Conservation (phyloP, 352 stramenopile genomes). For the Stephanocyclus meneghinianus region DNA sequence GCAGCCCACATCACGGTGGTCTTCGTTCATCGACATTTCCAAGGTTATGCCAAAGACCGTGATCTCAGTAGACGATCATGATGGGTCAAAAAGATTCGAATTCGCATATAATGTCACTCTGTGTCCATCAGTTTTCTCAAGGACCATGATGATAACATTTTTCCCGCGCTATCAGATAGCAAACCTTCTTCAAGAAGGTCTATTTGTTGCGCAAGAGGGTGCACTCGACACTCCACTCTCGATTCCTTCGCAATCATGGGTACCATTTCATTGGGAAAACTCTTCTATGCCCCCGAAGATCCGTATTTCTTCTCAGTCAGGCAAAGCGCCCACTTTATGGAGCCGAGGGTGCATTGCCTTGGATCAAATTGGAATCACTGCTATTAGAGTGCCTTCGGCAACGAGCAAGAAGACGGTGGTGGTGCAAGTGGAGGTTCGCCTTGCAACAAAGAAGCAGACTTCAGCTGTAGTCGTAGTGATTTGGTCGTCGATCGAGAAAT, state of each 20-base stretch:
- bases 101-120: slow-evolving; percentile 69
- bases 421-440: slow-evolving; percentile 74
- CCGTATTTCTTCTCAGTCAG: slow-evolving; percentile 37
- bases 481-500: slow-evolving; percentile 71
- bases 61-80: slow-evolving; percentile 69
- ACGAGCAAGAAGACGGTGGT: slow-evolving; percentile 54
- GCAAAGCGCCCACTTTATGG: slow-evolving; percentile 45
- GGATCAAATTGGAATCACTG: slow-evolving; percentile 78
- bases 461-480: slow-evolving; percentile 77
- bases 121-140: slow-evolving; percentile 66
- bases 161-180: slow-evolving; percentile 76
- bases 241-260: slow-evolving; percentile 66
- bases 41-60: slow-evolving; percentile 78
- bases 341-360: slow-evolving; percentile 68
- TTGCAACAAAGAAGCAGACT: slow-evolving; percentile 75
- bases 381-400: slow-evolving; percentile 65
- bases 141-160: slow-evolving; percentile 72
- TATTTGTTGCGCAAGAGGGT: slow-evolving; percentile 75
- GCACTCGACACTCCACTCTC: slow-evolving; percentile 35
- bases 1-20: slow-evolving; percentile 58
- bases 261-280: slow-evolving; percentile 75
- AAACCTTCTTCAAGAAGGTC: slow-evolving; percentile 66
- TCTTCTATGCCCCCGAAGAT: slow-evolving; percentile 57
- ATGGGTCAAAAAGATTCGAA: slow-evolving; percentile 66
- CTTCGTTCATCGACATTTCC: slow-evolving; percentile 68